Conservation (phyloP, 768 basidiomycete genomes). For the Piloderma croceum region DNA sequence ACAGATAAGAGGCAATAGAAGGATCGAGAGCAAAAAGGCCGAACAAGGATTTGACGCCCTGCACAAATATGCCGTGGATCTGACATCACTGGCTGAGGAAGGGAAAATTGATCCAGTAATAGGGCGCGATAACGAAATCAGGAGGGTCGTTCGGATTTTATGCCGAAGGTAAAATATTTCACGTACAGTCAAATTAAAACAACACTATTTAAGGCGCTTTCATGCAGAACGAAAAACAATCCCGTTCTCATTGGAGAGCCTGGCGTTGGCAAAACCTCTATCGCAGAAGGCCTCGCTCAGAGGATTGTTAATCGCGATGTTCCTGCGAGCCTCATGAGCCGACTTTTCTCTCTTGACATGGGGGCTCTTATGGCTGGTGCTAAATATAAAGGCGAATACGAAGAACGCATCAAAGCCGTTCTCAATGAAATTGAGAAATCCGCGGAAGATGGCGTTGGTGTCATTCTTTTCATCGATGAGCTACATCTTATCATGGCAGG, state of each 20-base stretch:
- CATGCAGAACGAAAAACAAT: constrained; percentile 86
- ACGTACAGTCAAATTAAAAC: too few species aligned
- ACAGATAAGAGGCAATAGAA: constrained; percentile 75
- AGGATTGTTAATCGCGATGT: constrained; percentile 93
- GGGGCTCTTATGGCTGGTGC: constrained; percentile 93
- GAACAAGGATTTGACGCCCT: constrained; percentile 94
- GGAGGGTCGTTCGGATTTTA: constrained; percentile 76
- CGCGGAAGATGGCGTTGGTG: constrained; percentile 61
- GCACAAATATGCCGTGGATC: constrained; percentile 80
- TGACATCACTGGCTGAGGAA: constrained; percentile 83
- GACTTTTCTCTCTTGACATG: constrained; percentile 87
- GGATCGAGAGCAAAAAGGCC: constrained; percentile 79
- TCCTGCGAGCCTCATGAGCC: constrained; percentile 52
- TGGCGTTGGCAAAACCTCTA: constrained; percentile 93
- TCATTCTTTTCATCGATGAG: constrained; percentile 96
- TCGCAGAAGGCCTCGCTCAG: constrained; percentile 93
- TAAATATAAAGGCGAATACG: constrained; percentile 93
- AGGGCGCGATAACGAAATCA: constrained; percentile 88
- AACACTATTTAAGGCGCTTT: constrained; percentile 4
- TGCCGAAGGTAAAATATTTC: constrained; percentile 64
- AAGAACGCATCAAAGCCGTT: constrained; percentile 91
- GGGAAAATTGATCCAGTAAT: constrained; percentile 96
- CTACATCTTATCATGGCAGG: constrained; percentile 92
- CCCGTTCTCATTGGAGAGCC: constrained; percentile 96
- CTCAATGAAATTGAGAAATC: constrained; percentile 92